phyloP scores from a whole-genome alignment of 768 basidiomycete species.

The Mycena maculata region DNA sequence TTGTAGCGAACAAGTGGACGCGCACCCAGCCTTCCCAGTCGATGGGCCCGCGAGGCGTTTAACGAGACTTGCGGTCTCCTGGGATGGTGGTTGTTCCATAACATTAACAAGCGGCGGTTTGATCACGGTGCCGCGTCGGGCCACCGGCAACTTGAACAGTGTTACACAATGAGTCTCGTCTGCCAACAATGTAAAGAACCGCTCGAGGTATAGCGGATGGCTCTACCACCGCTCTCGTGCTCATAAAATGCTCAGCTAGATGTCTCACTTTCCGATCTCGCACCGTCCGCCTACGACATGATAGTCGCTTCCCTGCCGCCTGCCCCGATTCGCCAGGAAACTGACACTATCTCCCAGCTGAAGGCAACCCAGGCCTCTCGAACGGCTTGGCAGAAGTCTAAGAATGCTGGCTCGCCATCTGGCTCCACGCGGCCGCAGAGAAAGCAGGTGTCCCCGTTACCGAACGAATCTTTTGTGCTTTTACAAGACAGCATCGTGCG shows the following conservation, averaged over 20 bases:
- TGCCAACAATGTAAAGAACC: conserved; percentile 95
- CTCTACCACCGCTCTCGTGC: conserved; percentile 18
- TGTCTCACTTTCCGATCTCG: conserved; percentile 88
- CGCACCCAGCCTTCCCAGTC: conserved; percentile 89
- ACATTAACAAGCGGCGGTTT: not conserved
- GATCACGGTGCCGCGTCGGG: conserved; percentile 21
- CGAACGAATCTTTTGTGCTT: conserved; percentile 92
- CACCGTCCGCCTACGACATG: conserved; percentile 89
- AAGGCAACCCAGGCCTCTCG: conserved; percentile 59
- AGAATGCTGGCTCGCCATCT: conserved; percentile 48
- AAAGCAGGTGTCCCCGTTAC: conserved; percentile 68
- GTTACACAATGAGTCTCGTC: conserved; percentile 55
- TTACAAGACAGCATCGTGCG: conserved; percentile 85
- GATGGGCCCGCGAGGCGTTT: conserved; percentile 89
- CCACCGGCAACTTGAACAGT: too few relatives aligned
- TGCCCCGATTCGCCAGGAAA: conserved; percentile 54
- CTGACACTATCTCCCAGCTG: conserved; percentile 52
- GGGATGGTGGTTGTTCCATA: conserved; percentile 55
- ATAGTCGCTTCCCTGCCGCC: conserved; percentile 77
- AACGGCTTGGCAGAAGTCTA: conserved; percentile 72
- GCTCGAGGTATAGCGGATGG: conserved; percentile 66
- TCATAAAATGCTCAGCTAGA: conserved; percentile 67
- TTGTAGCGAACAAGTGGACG: conserved; percentile 19
- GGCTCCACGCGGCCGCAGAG: conserved; percentile 67
- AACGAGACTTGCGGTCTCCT: conserved; percentile 76